Base-by-base conservation (phyloP, 2,329 filamentous ascomycete species). In the Dactylonectria macrodidyma region DNA sequence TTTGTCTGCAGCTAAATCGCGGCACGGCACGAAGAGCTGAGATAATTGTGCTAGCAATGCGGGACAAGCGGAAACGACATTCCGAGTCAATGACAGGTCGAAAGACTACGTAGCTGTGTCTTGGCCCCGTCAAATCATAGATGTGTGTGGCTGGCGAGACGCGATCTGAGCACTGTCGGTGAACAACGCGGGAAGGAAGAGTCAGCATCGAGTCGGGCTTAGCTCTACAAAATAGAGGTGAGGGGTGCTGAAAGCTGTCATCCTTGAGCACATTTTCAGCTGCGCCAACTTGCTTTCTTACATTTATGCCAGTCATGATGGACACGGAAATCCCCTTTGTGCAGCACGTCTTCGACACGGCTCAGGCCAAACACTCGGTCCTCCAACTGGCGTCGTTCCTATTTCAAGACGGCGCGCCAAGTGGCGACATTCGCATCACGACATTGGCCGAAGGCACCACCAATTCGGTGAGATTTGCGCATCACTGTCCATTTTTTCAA, bases 391-490 rank as follows among this genome's bases (percentile, higher is more conserved):
- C 60, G 11, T 36, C 65, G 10, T 33, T 66, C 14, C 58, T 74
- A 9, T 74, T 74, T 47, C 71, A 59, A 14, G 48, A 41, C 33
- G n/a, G 12, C 19, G 16, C 48, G 22, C 50, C 44, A 10, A 16
- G 26, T 14, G 38, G 65, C 5, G 64, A 62, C 2, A 30, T 69
- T n/a, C 59, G 57, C 5, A 36, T 71, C 8, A 68, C 68, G 3
- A 24, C 62, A 24, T 58, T 74, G 34, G 61, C 70, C 5, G 61
- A 74, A 47, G 72, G 72, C 16, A 74, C 72, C 5, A 74, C 72
- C 10, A 74, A 74, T 51, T 64, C 70, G n/a, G 72, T 74, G 52
- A 66, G 71, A 58, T 24, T 9, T 34, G 12, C 22, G 10, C 2
- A 9, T 8, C n/a, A 26, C 14, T 19, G 9, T n/a, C 16, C 8